Percentiles rank a stretch among this genome's conserved stretches.
phyloP scores from a whole-genome alignment of 2,329 filamentous ascomycete species.

The Chlorencoelia australis region DNA sequence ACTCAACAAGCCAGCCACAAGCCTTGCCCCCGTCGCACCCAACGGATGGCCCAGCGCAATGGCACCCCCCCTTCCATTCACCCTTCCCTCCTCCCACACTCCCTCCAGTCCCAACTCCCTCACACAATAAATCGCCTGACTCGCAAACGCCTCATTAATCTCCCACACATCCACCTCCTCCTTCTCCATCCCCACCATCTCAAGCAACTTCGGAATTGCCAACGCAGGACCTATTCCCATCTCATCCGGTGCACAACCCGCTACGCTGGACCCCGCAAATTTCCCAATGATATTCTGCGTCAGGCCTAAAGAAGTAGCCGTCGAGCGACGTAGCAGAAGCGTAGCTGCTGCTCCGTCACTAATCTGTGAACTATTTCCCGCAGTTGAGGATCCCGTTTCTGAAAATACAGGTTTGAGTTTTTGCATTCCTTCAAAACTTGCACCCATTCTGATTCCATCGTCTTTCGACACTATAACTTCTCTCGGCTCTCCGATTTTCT shows the following conservation, averaged over 20 bases:
- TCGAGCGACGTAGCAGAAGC: conserved; percentile 75
- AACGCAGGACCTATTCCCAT: conserved; percentile 88
- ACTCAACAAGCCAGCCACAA: conserved; percentile 57
- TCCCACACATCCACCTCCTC: conserved; percentile 79
- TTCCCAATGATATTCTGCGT: conserved; percentile 63
- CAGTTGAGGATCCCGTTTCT: conserved; percentile 64
- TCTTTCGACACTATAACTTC: conserved; percentile 62
- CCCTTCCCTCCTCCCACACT: conserved; percentile 52
- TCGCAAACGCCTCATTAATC: conserved; percentile 77
- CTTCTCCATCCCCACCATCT: conserved; percentile 52
- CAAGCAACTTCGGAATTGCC: conserved; percentile 75
- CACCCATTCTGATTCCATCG: conserved; percentile 68
- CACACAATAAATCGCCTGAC: conserved; percentile 60
- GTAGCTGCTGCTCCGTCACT: conserved; percentile 80
- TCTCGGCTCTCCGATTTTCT: conserved; percentile 44
- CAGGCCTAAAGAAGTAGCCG: conserved; percentile 64
- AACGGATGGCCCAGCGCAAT: conserved; percentile 91
- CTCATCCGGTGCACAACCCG: conserved; percentile 77
- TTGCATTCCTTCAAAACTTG: conserved; percentile 59
- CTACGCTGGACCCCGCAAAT: conserved; percentile 67
- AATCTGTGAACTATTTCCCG: conserved; percentile 79
- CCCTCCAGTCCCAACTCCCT: conserved; percentile 57
- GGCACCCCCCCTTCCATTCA: conserved; percentile 88
- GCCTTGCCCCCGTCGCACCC: conserved; percentile 76
- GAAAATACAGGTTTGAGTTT: conserved; percentile 82